Evolutionary conservation across 1,139 yeast species (phyloP).

Genomic region (Sugiyamaella sp.): DNA sequence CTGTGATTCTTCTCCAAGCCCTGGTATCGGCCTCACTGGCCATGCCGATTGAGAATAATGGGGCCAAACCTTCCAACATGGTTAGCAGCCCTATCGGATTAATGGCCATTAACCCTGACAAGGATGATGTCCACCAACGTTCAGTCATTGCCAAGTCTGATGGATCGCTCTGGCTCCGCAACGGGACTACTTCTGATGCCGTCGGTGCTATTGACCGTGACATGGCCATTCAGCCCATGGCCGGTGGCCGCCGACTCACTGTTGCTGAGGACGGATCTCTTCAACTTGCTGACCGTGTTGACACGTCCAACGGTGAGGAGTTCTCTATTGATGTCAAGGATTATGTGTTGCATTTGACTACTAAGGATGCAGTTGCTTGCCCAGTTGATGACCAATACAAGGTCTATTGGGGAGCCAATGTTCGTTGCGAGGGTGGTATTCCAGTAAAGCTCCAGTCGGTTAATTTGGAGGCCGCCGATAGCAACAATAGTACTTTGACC

Average conservation of each 20-base stretch:
- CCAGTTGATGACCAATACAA: constrained; percentile 21
- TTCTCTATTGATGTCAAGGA: constrained; percentile 22
- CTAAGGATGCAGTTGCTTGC: constrained; percentile 19
- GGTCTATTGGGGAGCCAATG: constrained; percentile 22
- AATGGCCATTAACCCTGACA: constrained; percentile 15
- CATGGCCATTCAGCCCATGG: constrained; percentile 19
- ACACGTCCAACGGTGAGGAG: constrained; percentile 10
- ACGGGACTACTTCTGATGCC: constrained; percentile 14
- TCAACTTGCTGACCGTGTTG: constrained; percentile 17
- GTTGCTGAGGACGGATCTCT: constrained; percentile 22
- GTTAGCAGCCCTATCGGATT: constrained; percentile 14
- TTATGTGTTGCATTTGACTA: constrained; percentile 20
- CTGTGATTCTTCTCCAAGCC: constrained; percentile 25
- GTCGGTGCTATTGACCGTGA: constrained; percentile 18
- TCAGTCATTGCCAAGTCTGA: constrained; percentile 21
- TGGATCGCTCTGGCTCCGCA: constrained; percentile 23
- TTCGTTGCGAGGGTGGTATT: constrained; percentile 15
- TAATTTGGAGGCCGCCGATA: neutral
- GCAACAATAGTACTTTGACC: constrained; percentile 1
- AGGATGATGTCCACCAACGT: constrained; percentile 14
- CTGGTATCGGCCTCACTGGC: constrained; percentile 25
- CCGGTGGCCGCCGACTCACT: constrained; percentile 19
- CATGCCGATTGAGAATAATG: constrained; percentile 16
- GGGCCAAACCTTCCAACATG: neutral
- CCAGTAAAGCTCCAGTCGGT: constrained; percentile 18